Percentiles rank a stretch among this genome's conserved stretches.
These are phyloP conservation scores for Tilletia setariae DNA, from an alignment of 1,284 basidiomycete genomes.

Conservation along the genomic window DNA sequence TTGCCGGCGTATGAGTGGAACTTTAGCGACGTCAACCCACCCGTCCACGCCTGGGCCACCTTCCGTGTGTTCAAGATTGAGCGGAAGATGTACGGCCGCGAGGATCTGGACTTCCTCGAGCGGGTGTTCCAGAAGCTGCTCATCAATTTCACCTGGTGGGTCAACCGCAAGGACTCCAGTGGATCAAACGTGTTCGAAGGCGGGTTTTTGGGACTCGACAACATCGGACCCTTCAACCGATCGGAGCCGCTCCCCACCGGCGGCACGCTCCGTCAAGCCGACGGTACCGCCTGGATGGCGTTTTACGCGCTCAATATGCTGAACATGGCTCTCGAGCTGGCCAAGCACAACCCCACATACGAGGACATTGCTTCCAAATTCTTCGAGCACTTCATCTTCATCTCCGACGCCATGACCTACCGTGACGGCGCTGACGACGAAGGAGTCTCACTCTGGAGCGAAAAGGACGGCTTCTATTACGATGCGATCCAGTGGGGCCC, in stretches of 20 bases:
- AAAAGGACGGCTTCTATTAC: conserved; percentile 95
- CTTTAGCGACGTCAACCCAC: conserved; percentile 92
- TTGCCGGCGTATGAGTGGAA: conserved; percentile 99
- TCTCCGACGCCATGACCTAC: conserved; percentile 79
- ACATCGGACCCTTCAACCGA: conserved; percentile 96
- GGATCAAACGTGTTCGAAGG: conserved; percentile 97
- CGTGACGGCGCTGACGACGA: conserved; percentile 62
- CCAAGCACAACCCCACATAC: conserved; percentile 94
- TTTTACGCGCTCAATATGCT: conserved; percentile 97
- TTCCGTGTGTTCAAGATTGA: conserved; percentile 68
- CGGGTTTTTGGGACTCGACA: conserved; percentile 94
- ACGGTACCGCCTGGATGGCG: conserved; percentile 99
- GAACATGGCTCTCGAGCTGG: conserved; percentile 92
- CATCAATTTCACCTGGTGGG: conserved; percentile 98
- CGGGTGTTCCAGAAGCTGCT: conserved; percentile 96
- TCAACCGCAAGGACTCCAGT: conserved; percentile 91
- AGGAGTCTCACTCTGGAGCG: conserved; percentile 85
- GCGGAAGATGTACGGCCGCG: conserved; percentile 83
- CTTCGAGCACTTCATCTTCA: conserved; percentile 66
- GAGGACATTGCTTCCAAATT: conserved; percentile 99
- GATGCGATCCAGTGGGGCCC: conserved; percentile 87
- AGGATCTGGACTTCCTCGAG: conserved; percentile 89
- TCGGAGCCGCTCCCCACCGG: conserved; percentile 94
- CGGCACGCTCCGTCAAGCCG: conserved; percentile 76
- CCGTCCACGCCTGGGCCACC: conserved; percentile 85